Evolutionary conservation across 768 basidiomycete genomes (phyloP).

Genomic region (Tricholoma furcatifolium): DNA sequence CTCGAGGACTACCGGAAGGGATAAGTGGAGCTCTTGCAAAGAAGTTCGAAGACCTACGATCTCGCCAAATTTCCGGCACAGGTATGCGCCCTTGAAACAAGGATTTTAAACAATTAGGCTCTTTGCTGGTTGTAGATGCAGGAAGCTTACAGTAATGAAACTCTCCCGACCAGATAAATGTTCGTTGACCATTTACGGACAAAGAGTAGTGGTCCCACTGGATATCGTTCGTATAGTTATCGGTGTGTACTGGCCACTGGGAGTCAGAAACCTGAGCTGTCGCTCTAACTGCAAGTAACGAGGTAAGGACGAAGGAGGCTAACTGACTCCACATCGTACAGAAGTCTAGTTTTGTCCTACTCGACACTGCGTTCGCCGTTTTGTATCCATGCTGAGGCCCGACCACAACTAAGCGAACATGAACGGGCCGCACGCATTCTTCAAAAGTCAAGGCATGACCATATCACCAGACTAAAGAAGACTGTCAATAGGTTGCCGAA

Average conservation of each 20-base stretch:
- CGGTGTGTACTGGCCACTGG: constrained; percentile 8
- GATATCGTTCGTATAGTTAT: constrained; percentile 5
- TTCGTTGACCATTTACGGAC: constrained; percentile 8
- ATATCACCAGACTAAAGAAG: constrained; percentile 3
- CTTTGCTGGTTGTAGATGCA: neutral
- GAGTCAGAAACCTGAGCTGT: neutral
- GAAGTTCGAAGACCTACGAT: neutral
- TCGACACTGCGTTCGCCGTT: neutral
- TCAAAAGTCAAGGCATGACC: constrained; percentile 6
- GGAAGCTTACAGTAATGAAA: constrained; percentile 10
- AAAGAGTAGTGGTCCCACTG: constrained; percentile 10
- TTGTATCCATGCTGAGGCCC: neutral
- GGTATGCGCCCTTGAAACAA: constrained; percentile 4
- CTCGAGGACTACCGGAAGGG: constrained; percentile 2
- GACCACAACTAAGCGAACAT: constrained; percentile 1
- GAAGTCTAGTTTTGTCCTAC: neutral
- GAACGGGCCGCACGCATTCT: constrained; percentile 1
- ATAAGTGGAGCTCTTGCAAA: neutral
- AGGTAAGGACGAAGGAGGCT: neutral
- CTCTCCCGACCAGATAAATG: constrained; percentile 10
- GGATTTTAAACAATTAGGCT: neutral
- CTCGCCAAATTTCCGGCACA: constrained; percentile 10
- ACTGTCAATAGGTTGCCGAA: neutral
- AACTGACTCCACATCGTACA: neutral
- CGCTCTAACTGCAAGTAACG: neutral